Conservation (phyloP, 108 stramenopile species). For the Mediolabrus comicus region DNA sequence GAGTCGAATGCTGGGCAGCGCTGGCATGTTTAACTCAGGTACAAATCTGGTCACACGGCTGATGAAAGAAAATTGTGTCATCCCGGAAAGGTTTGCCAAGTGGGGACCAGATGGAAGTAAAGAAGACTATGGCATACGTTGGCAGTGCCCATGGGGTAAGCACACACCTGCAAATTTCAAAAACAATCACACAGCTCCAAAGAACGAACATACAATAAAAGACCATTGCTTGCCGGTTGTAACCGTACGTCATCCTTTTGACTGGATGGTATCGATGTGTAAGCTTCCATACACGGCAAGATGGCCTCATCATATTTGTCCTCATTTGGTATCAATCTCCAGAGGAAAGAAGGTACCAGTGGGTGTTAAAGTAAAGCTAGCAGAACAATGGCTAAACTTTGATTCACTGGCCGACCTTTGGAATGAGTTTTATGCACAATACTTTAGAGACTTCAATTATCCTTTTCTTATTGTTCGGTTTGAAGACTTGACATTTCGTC, state of each 20-base stretch:
- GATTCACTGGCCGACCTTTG: conserved; percentile 61
- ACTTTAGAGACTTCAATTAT: conserved; percentile 43
- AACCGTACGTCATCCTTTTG: conserved; percentile 66
- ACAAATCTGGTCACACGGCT: conserved; percentile 69
- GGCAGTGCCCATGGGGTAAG: conserved; percentile 82
- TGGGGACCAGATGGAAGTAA: conserved; percentile 54
- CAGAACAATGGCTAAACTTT: conserved; percentile 13
- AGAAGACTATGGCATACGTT: conserved; percentile 67
- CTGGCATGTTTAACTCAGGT: conserved; percentile 83
- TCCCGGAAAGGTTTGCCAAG: conserved; percentile 61
- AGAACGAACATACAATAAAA: conserved; percentile 47
- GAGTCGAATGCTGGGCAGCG: conserved; percentile 62
- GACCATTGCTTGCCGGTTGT: conserved; percentile 71
- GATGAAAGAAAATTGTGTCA: conserved; percentile 73
- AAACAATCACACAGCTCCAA: conserved; percentile 47
- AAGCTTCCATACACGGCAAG: conserved; percentile 62
- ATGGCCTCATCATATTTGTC: conserved; percentile 66
- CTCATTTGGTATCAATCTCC: conserved; percentile 45
- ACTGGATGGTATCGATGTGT: conserved; percentile 83
- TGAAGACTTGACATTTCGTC: conserved; percentile 78
- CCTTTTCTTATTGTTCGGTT: conserved; percentile 70
- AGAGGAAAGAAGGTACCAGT: conserved; percentile 14
- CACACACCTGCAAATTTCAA: conserved; percentile 72
- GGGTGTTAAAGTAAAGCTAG: conserved; percentile 21
- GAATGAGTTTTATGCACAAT: conserved; percentile 66